Percentiles rank a stretch among this genome's conserved stretches.
These are phyloP conservation scores for Stellera chamaejasme DNA, from an alignment of 345 rosid species.

Conservation along the genomic window DNA sequence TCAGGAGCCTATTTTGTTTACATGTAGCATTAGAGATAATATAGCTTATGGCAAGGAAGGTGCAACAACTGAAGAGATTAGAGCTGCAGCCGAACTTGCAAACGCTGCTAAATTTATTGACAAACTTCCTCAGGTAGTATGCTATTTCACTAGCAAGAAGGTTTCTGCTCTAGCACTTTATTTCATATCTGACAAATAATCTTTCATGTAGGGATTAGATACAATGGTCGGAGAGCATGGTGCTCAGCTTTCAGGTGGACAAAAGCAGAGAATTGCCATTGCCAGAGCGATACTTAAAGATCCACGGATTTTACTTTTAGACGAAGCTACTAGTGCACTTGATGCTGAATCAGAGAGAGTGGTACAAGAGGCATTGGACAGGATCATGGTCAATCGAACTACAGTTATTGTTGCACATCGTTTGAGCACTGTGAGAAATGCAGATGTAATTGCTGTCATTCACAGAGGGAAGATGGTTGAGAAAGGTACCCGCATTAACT, in stretches of 20 bases:
- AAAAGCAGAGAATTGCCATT: slow-evolving; percentile 70
- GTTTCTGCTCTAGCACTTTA: neutral
- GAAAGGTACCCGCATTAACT: slow-evolving; percentile 29
- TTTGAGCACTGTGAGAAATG: slow-evolving; percentile 47
- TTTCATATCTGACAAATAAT: neutral
- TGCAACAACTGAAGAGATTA: slow-evolving; percentile 46
- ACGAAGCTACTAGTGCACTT: slow-evolving; percentile 73
- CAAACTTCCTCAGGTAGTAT: slow-evolving; percentile 49
- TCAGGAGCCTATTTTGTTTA: slow-evolving; percentile 67
- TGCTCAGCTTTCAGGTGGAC: slow-evolving; percentile 72
- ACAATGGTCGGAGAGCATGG: slow-evolving; percentile 84
- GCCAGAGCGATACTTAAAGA: slow-evolving; percentile 66
- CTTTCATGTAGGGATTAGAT: slow-evolving; percentile 40
- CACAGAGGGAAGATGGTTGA: slow-evolving; percentile 52
- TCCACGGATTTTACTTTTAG: slow-evolving; percentile 59
- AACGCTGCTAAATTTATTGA: slow-evolving; percentile 56
- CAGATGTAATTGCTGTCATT: slow-evolving; percentile 47
- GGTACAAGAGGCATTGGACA: slow-evolving; percentile 59
- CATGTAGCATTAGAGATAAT: slow-evolving; percentile 47
- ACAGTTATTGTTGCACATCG: slow-evolving; percentile 59
- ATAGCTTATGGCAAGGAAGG: slow-evolving; percentile 50
- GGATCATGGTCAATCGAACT: slow-evolving; percentile 53
- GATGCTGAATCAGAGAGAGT: slow-evolving; percentile 60
- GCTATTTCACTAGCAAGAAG: neutral
- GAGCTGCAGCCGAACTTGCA: slow-evolving; percentile 50